Conservation (phyloP, 1,284 basidiomycete species). For the Abortiporus biennis region DNA sequence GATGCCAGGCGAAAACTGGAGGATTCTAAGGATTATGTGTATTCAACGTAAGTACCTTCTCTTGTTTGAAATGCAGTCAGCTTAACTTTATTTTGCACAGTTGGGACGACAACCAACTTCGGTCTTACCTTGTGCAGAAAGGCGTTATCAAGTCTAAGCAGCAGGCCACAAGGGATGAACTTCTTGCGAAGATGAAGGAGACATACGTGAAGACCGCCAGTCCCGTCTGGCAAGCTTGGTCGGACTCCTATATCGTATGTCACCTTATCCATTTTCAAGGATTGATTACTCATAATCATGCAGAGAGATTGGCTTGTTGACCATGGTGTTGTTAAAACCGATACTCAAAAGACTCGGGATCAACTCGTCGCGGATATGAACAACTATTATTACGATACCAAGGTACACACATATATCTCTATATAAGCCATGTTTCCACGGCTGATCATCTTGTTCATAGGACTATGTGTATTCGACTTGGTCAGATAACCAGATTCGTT, state of each 20-base stretch:
- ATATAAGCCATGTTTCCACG: not conserved
- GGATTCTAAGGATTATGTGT: conserved; percentile 80
- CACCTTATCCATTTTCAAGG: conserved; percentile 3
- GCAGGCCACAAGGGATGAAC: conserved; percentile 58
- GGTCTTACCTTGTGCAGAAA: conserved; percentile 69
- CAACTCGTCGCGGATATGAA: conserved; percentile 68
- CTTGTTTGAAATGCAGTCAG: not conserved
- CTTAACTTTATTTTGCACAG: conserved; percentile 9
- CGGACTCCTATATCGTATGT: conserved; percentile 75
- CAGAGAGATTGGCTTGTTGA: conserved; percentile 79
- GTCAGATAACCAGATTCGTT: conserved; percentile 60
- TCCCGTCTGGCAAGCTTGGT: conserved; percentile 82
- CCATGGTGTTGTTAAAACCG: conserved; percentile 64
- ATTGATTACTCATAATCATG: conserved; percentile 2
- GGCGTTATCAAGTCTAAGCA: conserved; percentile 65
- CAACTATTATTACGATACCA: conserved; percentile 67
- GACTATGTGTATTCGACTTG: conserved; percentile 65
- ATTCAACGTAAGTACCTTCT: conserved; percentile 43
- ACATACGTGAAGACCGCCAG: conserved; percentile 58
- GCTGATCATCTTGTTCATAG: conserved; percentile 11
- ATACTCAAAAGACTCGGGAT: conserved; percentile 61
- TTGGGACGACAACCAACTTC: conserved; percentile 77
- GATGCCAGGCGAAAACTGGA: conserved; percentile 57
- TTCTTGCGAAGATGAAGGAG: conserved; percentile 62
- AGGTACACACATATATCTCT: conserved; percentile 22